Percentiles rank a stretch among this genome's conserved stretches.
These are phyloP conservation scores for Quercus bicolor DNA, from an alignment of 306 rosid genomes.

Conservation along the genomic window DNA sequence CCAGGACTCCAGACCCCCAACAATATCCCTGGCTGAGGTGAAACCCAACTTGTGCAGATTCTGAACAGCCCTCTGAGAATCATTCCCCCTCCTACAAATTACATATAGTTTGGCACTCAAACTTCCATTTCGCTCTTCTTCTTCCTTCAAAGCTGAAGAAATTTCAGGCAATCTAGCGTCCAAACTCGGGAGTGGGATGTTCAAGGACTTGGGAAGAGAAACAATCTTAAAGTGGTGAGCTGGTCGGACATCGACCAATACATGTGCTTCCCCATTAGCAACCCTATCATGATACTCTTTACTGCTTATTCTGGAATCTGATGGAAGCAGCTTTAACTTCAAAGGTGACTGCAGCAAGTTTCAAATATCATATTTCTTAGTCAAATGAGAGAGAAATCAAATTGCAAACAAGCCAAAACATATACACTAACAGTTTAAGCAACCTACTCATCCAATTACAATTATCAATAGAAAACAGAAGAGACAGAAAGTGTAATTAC, in stretches of 20 bases:
- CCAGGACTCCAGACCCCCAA: slow-evolving; percentile 90
- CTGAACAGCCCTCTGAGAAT: slow-evolving; percentile 92
- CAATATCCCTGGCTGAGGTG: slow-evolving; percentile 69
- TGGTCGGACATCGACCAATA: slow-evolving; percentile 81
- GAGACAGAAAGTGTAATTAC: slow-evolving; percentile 29
- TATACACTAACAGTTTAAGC: too few species aligned
- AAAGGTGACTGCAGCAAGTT: slow-evolving; percentile 58
- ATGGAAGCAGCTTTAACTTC: slow-evolving; percentile 61
- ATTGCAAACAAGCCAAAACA: too few species aligned
- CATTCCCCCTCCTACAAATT: slow-evolving; percentile 93
- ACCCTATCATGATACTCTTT: slow-evolving; percentile 58
- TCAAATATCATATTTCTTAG: neutral
- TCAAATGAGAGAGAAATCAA: slow-evolving; percentile 16
- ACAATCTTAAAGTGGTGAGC: slow-evolving; percentile 85
- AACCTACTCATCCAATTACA: neutral
- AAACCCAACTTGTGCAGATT: slow-evolving; percentile 71
- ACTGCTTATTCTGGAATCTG: slow-evolving; percentile 71
- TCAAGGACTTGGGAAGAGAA: slow-evolving; percentile 76
- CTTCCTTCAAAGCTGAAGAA: slow-evolving; percentile 30
- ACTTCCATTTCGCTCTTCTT: slow-evolving; percentile 6
- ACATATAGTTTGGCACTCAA: slow-evolving; percentile 43
- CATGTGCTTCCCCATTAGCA: slow-evolving; percentile 49
- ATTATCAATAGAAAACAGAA: neutral
- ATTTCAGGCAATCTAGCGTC: slow-evolving; percentile 64
- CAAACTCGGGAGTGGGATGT: slow-evolving; percentile 67